A percentile compares a stretch with the other conserved stretches of the same genome.
phyloP scores from a whole-genome alignment of 1,139 yeast genomes.

The Trichomonascaceae sp. region DNA sequence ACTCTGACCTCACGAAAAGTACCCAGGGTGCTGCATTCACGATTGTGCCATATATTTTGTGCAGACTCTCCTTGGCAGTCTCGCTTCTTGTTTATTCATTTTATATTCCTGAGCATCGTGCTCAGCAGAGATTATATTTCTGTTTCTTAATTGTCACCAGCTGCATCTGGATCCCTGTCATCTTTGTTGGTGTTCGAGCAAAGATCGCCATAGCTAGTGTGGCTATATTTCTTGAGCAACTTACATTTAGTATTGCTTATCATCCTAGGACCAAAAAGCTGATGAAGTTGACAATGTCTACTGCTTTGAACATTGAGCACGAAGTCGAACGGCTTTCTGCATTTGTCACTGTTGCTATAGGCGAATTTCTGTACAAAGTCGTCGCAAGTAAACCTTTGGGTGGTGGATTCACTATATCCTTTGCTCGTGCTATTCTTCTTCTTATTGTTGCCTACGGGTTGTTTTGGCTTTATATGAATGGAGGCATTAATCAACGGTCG shows the following conservation, averaged over 20 bases:
- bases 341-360: conserved; percentile 59
- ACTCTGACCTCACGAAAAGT: conserved; percentile 35
- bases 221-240: conserved; percentile 39
- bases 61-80: conserved; percentile 21
- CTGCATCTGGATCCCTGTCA: conserved; percentile 41
- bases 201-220: conserved; percentile 45
- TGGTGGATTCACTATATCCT: conserved; percentile 40
- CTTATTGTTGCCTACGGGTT: conserved; percentile 46
- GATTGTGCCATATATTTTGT: conserved; percentile 25
- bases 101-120: conserved; percentile 48
- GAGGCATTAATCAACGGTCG: conserved; percentile 46
- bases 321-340: conserved; percentile 58
- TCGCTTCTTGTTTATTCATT: conserved; percentile 40
- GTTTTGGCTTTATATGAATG: conserved; percentile 52
- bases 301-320: conserved; percentile 62
- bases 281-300: conserved; percentile 42
- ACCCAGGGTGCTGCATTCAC: conserved; percentile 36
- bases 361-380: conserved; percentile 56
- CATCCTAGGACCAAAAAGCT: conserved; percentile 45
- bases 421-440: conserved; percentile 47
- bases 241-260: conserved; percentile 28
- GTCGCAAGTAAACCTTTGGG: conserved; percentile 49
- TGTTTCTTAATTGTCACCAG: conserved; percentile 32
- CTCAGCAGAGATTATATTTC: conserved; percentile 42
- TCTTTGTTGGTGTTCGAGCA: conserved; percentile 40